These are phyloP conservation scores for Leccinum barrowsii DNA, from an alignment of 768 basidiomycete species.

Conservation along the genomic window DNA sequence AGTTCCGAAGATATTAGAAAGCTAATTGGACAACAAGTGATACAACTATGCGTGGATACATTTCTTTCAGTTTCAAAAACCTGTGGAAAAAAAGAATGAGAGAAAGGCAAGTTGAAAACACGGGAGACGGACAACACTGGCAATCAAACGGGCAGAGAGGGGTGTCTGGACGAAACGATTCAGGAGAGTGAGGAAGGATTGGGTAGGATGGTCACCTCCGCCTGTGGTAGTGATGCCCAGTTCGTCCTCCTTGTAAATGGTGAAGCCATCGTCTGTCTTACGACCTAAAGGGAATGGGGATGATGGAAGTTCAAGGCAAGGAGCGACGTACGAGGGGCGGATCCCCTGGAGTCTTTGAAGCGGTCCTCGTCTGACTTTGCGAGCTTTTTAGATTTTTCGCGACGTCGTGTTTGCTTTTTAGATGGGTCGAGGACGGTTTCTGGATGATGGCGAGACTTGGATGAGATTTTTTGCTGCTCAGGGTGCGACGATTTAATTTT, in stretches of 20 bases:
- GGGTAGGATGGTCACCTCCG: slow-evolving; percentile 54
- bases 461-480: neutral
- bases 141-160: slow-evolving; percentile 87
- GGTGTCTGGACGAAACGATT: slow-evolving; percentile 53
- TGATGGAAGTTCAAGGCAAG: slow-evolving; percentile 3
- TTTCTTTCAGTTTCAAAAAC: slow-evolving; percentile 21
- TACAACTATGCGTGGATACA: neutral
- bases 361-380: slow-evolving; percentile 37
- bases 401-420: slow-evolving; percentile 22
- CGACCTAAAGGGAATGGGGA: slow-evolving; percentile 47
- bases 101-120: neutral
- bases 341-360: slow-evolving; percentile 76
- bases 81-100: slow-evolving; percentile 10
- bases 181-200: slow-evolving; percentile 8
- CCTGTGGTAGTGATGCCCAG: slow-evolving; percentile 64
- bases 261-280: slow-evolving; percentile 77
- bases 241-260: slow-evolving; percentile 80
- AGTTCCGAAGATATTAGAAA: neutral
- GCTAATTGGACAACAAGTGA: neutral
- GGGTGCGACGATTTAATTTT: slow-evolving; percentile 23
- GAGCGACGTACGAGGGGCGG: slow-evolving; percentile 55
- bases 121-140: slow-evolving; percentile 67
- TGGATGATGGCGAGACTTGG: slow-evolving; percentile 25
- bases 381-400: slow-evolving; percentile 23
- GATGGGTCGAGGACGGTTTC: slow-evolving; percentile 72